Conservation (phyloP, 2,329 filamentous ascomycete species). For the Eurotiales sp. region DNA sequence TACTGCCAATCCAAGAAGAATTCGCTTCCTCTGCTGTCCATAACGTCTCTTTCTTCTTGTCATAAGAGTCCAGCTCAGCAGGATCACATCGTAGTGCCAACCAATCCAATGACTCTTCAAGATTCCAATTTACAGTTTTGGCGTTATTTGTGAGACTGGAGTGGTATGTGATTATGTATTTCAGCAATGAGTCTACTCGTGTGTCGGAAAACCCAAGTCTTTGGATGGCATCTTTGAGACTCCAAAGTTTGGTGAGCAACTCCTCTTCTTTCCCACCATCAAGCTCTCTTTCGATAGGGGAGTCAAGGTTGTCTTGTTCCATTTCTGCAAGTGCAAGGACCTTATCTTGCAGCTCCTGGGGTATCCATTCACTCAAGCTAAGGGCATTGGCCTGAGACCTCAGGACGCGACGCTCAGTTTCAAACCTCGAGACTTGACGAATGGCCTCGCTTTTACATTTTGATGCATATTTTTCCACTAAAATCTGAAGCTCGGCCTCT, state of each 20-base stretch:
- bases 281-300: constrained; percentile 22
- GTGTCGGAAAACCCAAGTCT: constrained; percentile 64
- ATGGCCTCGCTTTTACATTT: constrained; percentile 76
- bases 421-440: constrained; percentile 71
- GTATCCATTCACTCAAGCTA: constrained; percentile 73
- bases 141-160: constrained; percentile 53
- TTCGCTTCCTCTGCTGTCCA: constrained; percentile 29
- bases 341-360: constrained; percentile 71
- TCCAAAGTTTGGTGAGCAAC: constrained; percentile 76
- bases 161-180: constrained; percentile 64
- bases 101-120: constrained; percentile 88
- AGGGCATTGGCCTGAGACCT: constrained; percentile 72
- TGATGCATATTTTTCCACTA: constrained; percentile 77
- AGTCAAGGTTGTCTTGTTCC: constrained; percentile 38
- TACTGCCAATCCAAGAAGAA: constrained; percentile 37
- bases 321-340: constrained; percentile 62
- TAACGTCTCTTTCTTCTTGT: constrained; percentile 38
- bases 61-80: constrained; percentile 70
- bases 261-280: constrained; percentile 63
- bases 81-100: constrained; percentile 70
- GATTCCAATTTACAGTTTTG: constrained; percentile 73
- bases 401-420: constrained; percentile 80
- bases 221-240: constrained; percentile 68
- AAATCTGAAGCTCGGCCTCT: constrained; percentile 79
- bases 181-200: constrained; percentile 61